Base-by-base conservation (phyloP, 192 early-diverging fungal species). In the Rhizoclosmatium globosum region DNA sequence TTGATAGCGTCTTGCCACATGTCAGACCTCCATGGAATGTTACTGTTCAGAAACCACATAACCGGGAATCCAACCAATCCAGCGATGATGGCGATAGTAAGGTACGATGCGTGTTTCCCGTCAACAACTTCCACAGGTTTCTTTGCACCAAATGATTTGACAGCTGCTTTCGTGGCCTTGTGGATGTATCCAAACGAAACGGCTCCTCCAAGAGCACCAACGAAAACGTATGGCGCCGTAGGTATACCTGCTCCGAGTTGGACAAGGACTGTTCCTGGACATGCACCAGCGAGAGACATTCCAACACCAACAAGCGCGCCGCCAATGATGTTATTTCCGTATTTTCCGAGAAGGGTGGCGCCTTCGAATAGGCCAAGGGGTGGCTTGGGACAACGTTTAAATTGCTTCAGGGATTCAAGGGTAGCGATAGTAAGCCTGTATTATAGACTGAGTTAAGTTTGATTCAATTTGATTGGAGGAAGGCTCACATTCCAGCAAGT, bases 181-280 rank as follows among this genome's bases (percentile, higher is more conserved):
- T 58, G 68, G n/a, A 82, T 11, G 38, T 82, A 82, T 57, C 77
- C 82, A 60, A 47, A 82, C 4, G 46, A 58, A 42, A 60, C 23
- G 9, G 80, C 38, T 23, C 60, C 79, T n/a, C 39, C 15, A 47
- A 82, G 44, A 3, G 81, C 79, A 4, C 81, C 81, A 15, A 19
- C 42, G 23, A 83, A 9, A 39, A 69, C 77, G 15, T 13, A 77
- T 1, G 15, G 41, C 23, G 71, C 44, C 13, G 57, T 60, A 2
- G 38, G 44, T 13, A 82, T 23, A 19, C 81, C 81, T 43, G 78
- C 65, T 4, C 69, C 81, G 15, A 82, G 39, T 61, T 82, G 81
- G 3, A 64, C 79, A n/a, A 81, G 42, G 19, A 82, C 71, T n/a
- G 81, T 82, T 19, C 81, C 81, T 9, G 81, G 81, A 47, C 81